Evolutionary conservation across 2,329 filamentous ascomycete genomes (phyloP).

Genomic region (Leptographium flavum): DNA sequence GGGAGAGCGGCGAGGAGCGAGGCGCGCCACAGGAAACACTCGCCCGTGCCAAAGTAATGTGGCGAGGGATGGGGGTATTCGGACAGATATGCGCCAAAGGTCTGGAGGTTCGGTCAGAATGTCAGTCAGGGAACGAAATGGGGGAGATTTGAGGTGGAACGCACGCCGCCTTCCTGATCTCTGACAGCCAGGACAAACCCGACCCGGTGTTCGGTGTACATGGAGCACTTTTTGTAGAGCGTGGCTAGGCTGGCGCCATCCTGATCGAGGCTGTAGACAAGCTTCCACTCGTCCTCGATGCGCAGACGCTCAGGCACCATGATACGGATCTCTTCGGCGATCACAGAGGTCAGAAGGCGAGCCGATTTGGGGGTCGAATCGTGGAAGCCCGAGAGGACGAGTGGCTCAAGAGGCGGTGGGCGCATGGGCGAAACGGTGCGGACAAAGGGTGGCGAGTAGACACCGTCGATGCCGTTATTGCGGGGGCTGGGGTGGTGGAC

Average conservation of each 20-base stretch:
- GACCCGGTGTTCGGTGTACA: conserved; percentile 53
- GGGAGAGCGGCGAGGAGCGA: conserved; percentile 52
- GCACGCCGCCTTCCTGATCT: conserved; percentile 61
- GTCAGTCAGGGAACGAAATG: not conserved
- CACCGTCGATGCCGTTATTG: conserved; percentile 10
- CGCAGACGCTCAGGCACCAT: conserved; percentile 78
- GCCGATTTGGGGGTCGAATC: conserved; percentile 43
- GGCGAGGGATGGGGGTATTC: conserved; percentile 69
- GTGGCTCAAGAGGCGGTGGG: conserved; percentile 73
- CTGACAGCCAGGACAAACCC: conserved; percentile 83
- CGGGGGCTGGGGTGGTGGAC: not conserved
- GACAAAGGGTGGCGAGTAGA: conserved; percentile 27
- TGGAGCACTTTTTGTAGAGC: conserved; percentile 65
- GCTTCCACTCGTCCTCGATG: conserved; percentile 71
- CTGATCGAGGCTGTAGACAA: conserved; percentile 82
- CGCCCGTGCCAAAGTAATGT: conserved; percentile 89
- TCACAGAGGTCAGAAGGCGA: conserved; percentile 51
- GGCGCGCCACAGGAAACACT: conserved; percentile 85
- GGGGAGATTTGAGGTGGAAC: too few relatives aligned
- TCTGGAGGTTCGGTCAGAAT: conserved; percentile 25
- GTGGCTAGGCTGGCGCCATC: conserved; percentile 80
- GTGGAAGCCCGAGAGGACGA: conserved; percentile 55
- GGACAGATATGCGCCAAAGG: conserved; percentile 89
- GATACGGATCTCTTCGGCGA: conserved; percentile 87
- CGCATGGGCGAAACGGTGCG: conserved; percentile 67